Evolutionary conservation across 352 stramenopile species (phyloP).

Genomic region (Pythium guiyangense): DNA sequence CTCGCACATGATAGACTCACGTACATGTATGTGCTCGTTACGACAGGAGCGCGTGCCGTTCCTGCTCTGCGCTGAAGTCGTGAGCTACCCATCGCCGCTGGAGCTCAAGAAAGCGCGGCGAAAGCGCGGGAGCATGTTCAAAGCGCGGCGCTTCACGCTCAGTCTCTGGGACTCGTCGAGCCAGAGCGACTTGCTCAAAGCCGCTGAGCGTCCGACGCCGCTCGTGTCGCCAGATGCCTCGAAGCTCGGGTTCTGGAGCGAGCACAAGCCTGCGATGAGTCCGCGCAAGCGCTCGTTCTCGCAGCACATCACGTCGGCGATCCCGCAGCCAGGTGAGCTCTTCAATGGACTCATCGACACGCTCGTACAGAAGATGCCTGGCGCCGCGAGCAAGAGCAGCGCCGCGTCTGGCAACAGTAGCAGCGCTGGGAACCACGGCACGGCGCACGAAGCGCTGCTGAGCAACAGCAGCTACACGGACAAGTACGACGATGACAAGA

Average conservation of each 20-base stretch:
- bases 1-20: too few species aligned
- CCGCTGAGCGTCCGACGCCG: constrained; percentile 25
- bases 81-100: constrained; percentile 50
- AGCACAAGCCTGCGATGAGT: constrained; percentile 51
- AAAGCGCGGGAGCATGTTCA: constrained; percentile 49
- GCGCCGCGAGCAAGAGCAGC: constrained; percentile 26
- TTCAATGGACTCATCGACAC: constrained; percentile 68
- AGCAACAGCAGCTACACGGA: constrained; percentile 8
- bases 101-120: constrained; percentile 34
- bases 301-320: constrained; percentile 65
- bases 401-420: neutral
- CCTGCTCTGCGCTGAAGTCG: constrained; percentile 69
- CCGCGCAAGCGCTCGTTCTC: constrained; percentile 67
- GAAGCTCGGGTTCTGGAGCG: constrained; percentile 80
- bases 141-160: constrained; percentile 51
- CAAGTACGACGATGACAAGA: constrained; percentile 7
- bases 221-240: constrained; percentile 53
- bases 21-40: too few species aligned
- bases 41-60: constrained; percentile 83
- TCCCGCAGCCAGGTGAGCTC: constrained; percentile 57
- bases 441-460: constrained; percentile 31
- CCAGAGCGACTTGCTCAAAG: constrained; percentile 26
- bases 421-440: constrained; percentile 7
- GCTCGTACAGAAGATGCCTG: constrained; percentile 56
- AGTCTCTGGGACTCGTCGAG: constrained; percentile 56